Evolutionary conservation across 352 stramenopile genomes (phyloP).

Genomic region (Bremia lactucae): DNA sequence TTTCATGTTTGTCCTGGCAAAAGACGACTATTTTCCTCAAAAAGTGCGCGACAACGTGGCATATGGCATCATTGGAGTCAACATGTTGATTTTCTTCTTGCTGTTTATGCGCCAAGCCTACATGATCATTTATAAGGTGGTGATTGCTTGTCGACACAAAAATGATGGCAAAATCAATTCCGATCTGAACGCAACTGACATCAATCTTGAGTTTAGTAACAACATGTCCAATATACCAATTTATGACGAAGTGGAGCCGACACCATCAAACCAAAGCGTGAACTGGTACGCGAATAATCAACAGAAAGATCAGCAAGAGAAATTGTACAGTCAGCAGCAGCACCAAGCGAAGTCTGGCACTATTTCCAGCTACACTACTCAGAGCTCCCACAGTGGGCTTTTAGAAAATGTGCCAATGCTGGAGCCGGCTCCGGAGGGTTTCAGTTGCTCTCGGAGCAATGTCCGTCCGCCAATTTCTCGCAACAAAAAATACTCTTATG

Average conservation of each 20-base stretch:
- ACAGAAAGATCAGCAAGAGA: slow-evolving; percentile 11
- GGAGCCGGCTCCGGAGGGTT: slow-evolving; percentile 19
- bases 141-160: slow-evolving; percentile 31
- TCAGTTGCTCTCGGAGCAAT: slow-evolving; percentile 12
- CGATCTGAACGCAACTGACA: slow-evolving; percentile 23
- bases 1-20: slow-evolving; percentile 71
- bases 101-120: slow-evolving; percentile 73
- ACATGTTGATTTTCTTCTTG: slow-evolving; percentile 77
- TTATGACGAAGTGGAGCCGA: slow-evolving; percentile 24
- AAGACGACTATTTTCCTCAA: slow-evolving; percentile 75
- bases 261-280: slow-evolving; percentile 7
- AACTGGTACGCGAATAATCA: slow-evolving; percentile 17
- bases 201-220: slow-evolving; percentile 46
- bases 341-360: slow-evolving; percentile 14
- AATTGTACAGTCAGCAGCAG: slow-evolving; percentile 8
- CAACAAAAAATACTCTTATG: slow-evolving; percentile 33
- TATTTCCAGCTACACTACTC: slow-evolving; percentile 16
- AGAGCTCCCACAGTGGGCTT: slow-evolving; percentile 14
- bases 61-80: slow-evolving; percentile 79
- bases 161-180: slow-evolving; percentile 26
- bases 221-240: slow-evolving; percentile 5
- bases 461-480: slow-evolving; percentile 15
- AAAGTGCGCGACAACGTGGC: slow-evolving; percentile 68
- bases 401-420: slow-evolving; percentile 22
- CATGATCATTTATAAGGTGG: slow-evolving; percentile 66